phyloP scores from a whole-genome alignment of 169 alveolate genomes.

The Plasmodium knowlesi region DNA sequence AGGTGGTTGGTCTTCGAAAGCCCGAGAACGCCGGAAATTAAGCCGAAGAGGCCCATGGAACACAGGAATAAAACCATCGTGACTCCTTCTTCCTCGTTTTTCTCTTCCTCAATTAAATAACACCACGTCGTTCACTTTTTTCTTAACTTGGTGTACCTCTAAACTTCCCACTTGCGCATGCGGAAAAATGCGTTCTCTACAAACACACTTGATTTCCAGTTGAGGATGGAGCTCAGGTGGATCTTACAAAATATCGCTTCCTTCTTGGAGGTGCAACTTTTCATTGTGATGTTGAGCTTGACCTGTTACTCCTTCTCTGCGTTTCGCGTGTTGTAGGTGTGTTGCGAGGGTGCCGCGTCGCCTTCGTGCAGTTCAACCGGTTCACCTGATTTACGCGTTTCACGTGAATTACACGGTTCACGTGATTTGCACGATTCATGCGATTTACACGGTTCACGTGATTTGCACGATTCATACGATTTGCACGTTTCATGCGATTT shows the following conservation, averaged over 20 bases:
- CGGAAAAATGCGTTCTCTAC: background rate
- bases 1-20: background rate
- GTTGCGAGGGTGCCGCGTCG: background rate
- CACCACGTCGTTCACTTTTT: background rate
- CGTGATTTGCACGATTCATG: background rate
- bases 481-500: background rate
- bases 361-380: background rate
- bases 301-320: background rate
- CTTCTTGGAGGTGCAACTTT: background rate
- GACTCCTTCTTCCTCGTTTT: background rate
- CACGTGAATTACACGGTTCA: background rate
- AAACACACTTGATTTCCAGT: background rate
- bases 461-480: background rate
- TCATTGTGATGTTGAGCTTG: background rate
- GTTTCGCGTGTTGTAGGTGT: background rate
- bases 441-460: background rate
- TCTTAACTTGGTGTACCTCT: background rate
- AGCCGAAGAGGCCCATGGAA: background rate
- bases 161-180: background rate
- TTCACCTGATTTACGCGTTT: background rate
- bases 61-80: background rate
- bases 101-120: background rate
- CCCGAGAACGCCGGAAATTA: background rate
- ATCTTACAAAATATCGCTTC: background rate
- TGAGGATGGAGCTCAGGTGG: background rate